Evolutionary conservation across 2,329 filamentous ascomycete species (phyloP), one percentile per base, ranked within the genome.

Genomic region (Cladosporium oxysporum): DNA sequence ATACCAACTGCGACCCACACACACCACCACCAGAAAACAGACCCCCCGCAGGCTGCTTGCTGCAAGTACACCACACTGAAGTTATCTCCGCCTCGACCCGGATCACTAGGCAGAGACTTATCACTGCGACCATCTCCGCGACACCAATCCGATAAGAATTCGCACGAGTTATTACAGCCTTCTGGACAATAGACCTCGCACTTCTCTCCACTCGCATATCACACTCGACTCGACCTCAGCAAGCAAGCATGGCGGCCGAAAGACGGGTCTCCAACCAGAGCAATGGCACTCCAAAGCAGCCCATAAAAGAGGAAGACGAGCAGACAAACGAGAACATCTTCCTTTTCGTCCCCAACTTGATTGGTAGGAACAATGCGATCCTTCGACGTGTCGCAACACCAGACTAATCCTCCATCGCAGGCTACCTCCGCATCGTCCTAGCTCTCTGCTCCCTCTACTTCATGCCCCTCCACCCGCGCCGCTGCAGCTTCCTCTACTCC

Each of bases 381-480:
- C 18, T 29, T 44, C 5, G 14, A 5, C 21, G 16, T 29, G 47
- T 11, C 18, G 37, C 37, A 58, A 28, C 41, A 23, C 52, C 58
- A 57, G 18, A 41, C 66, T 60, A 35, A 59, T 50, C 44, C 35
- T 47, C 57, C 23, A 62, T 47, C 52, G 29, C 67, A 84, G 83
- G 83, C 68, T 84, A 84, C 74, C 77, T 76, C 57, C 82, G 83
- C 65, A 79, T 84, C 71, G 76, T 84, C 59, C 81, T 84, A 71
- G 93, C 93, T 73, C 83, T 97, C 74, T 92, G 91, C 58, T 97
- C 95, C 31, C 88, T 99, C 71, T 97, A 98, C 83, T 99, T 97
- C 83, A 99, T 99, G 95, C 94, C 95, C 61, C 87, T 98, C 63
- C 95, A 99, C 79, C 94, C 94, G n/a, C 90, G 94, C 74, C 97